A percentile compares a stretch with the other conserved stretches of the same genome.
phyloP scores from a whole-genome alignment of 2,329 filamentous ascomycete genomes.

The Diaporthe capsici region DNA sequence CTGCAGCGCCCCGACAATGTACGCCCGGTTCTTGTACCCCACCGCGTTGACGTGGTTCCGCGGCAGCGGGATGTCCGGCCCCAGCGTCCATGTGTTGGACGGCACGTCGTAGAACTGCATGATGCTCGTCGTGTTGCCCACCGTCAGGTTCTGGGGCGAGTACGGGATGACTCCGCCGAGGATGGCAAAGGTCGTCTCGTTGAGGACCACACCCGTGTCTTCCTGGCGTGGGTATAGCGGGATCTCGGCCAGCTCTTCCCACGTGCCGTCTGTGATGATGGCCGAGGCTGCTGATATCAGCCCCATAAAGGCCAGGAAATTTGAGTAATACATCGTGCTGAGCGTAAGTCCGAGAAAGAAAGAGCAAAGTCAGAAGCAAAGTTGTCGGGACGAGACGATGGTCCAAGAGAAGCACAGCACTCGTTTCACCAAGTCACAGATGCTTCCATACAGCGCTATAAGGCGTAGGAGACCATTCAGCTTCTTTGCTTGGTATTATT shows the following conservation, averaged over 20 bases:
- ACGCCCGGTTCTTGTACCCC: conserved; percentile 53
- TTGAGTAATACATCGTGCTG: not conserved
- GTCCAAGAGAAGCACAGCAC: not conserved
- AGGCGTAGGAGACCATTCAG: not conserved
- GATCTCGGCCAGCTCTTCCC: conserved; percentile 46
- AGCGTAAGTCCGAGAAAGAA: not conserved
- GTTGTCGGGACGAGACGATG: not conserved
- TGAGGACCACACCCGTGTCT: conserved; percentile 47
- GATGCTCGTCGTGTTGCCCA: conserved; percentile 45
- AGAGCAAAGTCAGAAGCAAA: not conserved
- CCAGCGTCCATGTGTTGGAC: conserved; percentile 48
- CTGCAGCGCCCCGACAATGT: conserved; percentile 55
- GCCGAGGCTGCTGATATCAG: not conserved
- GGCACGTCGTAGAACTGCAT: conserved; percentile 52
- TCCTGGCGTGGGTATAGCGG: conserved; percentile 48
- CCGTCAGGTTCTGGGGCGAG: conserved; percentile 37
- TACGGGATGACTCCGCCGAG: conserved; percentile 47
- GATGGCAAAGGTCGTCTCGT: conserved; percentile 45
- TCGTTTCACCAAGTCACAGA: not conserved
- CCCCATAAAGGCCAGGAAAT: not conserved
- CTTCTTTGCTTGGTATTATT: conserved; percentile 6
- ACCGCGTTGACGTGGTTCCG: conserved; percentile 57
- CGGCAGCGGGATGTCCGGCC: conserved; percentile 47
- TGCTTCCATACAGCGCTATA: not conserved
- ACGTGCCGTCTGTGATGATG: conserved; percentile 37